A percentile compares a stretch with the other conserved stretches of the same genome.
These are phyloP conservation scores for Zea mays DNA, from an alignment of 176 grass and related monocot species.

Conservation along the genomic window DNA sequence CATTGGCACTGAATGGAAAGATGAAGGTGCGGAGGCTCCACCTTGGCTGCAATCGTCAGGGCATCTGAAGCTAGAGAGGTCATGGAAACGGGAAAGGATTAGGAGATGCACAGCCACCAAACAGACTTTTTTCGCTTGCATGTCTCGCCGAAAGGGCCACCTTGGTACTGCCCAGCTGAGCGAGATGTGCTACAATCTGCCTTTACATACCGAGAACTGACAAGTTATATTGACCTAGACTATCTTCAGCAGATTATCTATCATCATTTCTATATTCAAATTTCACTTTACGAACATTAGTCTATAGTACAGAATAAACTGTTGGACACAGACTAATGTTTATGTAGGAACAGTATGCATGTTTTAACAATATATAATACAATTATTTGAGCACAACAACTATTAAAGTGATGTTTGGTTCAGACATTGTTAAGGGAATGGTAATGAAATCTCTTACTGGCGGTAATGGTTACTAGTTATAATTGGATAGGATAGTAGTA, in stretches of 20 bases:
- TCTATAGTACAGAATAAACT: no score
- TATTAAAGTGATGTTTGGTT: no score
- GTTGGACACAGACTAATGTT: background rate
- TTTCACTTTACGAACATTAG: no score
- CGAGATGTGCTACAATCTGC: background rate
- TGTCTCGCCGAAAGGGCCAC: background rate
- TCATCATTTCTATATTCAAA: no score
- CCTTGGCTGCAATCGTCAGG: slow-evolving; percentile 44
- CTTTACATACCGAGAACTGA: background rate
- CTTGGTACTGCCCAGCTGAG: background rate
- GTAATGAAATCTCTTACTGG: no score
- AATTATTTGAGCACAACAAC: no score
- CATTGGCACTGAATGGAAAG: slow-evolving; percentile 76
- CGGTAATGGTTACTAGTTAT: no score
- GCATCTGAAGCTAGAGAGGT: background rate
- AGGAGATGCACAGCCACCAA: background rate
- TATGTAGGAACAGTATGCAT: background rate
- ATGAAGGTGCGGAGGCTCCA: slow-evolving; percentile 74
- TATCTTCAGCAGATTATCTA: no score
- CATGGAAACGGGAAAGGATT: background rate
- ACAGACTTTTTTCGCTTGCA: background rate
- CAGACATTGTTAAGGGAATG: no score
- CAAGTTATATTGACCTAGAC: background rate
- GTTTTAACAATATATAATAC: no score
- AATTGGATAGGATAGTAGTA: no score